These are phyloP conservation scores for Dactylellina drechsleri DNA, from an alignment of 2,329 filamentous ascomycete genomes.

Conservation along the genomic window DNA sequence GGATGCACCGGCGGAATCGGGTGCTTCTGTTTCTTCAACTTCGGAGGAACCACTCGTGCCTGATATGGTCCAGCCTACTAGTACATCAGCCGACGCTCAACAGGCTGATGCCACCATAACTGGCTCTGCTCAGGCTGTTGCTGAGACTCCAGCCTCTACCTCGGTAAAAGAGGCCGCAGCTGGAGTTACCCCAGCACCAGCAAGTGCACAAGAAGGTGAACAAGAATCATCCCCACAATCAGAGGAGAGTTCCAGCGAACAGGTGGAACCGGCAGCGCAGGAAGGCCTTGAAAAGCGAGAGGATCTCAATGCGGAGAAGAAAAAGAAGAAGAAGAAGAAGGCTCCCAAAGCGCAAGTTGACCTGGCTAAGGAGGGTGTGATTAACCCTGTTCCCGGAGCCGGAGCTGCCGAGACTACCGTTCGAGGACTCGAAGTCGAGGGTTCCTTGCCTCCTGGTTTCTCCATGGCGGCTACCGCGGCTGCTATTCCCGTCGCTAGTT, in stretches of 20 bases:
- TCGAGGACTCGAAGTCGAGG: slow-evolving; percentile 20
- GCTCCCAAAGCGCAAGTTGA: not conserved
- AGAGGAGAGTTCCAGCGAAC: not conserved
- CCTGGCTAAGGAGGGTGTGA: not conserved
- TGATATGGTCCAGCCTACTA: not conserved
- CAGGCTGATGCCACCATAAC: not conserved
- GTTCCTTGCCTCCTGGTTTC: slow-evolving; percentile 43
- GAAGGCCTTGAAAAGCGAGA: not conserved
- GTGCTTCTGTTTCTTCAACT: too few species aligned
- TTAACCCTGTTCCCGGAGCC: slow-evolving; percentile 3
- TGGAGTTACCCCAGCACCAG: not conserved
- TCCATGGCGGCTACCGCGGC: slow-evolving; percentile 11
- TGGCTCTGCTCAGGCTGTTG: not conserved
- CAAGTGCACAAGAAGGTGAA: not conserved
- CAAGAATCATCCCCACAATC: not conserved
- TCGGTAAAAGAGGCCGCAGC: not conserved
- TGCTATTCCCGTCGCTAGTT: slow-evolving; percentile 1
- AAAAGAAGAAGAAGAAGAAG: not conserved
- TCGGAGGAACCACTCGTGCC: too few species aligned
- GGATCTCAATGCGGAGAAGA: not conserved
- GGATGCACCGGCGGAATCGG: too few species aligned
- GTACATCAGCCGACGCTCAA: not conserved
- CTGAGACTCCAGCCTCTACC: not conserved
- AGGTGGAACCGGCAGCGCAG: not conserved
- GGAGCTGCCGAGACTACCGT: slow-evolving; percentile 1